phyloP scores from a whole-genome alignment of 2,329 filamentous ascomycete genomes.

The Calonectria honghensis region DNA sequence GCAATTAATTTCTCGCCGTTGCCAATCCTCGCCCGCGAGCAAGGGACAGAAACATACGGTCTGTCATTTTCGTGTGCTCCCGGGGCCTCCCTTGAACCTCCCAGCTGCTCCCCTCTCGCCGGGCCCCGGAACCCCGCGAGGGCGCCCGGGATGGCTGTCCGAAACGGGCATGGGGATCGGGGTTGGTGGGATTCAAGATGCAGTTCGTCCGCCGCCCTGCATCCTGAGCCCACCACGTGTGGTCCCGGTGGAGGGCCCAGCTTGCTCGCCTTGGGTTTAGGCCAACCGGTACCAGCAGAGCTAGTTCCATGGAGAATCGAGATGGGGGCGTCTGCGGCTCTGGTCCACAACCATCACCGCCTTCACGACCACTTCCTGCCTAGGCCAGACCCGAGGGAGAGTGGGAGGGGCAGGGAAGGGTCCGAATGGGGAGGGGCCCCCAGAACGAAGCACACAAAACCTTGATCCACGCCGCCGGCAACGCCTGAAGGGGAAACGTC shows the following conservation, averaged over 20 bases:
- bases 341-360: slow-evolving; percentile 37
- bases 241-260: slow-evolving; percentile 41
- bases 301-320: slow-evolving; percentile 46
- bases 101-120: slow-evolving; percentile 20
- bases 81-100: slow-evolving; percentile 13
- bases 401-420: slow-evolving; percentile 13
- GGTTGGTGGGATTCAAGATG: slow-evolving; percentile 51
- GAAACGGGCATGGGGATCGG: slow-evolving; percentile 37
- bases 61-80: slow-evolving; percentile 40
- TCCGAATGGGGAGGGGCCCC: slow-evolving; percentile 29
- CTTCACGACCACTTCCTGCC: slow-evolving; percentile 24
- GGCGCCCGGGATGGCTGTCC: slow-evolving; percentile 34
- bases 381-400: slow-evolving; percentile 11
- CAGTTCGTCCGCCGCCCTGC: slow-evolving; percentile 54
- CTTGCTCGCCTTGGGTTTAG: slow-evolving; percentile 38
- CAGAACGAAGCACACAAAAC: slow-evolving; percentile 38
- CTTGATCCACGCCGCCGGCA: slow-evolving; percentile 40
- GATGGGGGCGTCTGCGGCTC: slow-evolving; percentile 38
- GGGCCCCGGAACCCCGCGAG: slow-evolving; percentile 41
- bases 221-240: slow-evolving; percentile 54
- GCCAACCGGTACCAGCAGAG: slow-evolving; percentile 34
- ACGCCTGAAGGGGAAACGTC: slow-evolving; percentile 46
- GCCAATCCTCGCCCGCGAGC: slow-evolving; percentile 15
- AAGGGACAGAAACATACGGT: slow-evolving; percentile 30
- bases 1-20: slow-evolving; percentile 20